Conservation (phyloP, 176 grass and related monocot genomes). For the Triticum timopheevii region DNA sequence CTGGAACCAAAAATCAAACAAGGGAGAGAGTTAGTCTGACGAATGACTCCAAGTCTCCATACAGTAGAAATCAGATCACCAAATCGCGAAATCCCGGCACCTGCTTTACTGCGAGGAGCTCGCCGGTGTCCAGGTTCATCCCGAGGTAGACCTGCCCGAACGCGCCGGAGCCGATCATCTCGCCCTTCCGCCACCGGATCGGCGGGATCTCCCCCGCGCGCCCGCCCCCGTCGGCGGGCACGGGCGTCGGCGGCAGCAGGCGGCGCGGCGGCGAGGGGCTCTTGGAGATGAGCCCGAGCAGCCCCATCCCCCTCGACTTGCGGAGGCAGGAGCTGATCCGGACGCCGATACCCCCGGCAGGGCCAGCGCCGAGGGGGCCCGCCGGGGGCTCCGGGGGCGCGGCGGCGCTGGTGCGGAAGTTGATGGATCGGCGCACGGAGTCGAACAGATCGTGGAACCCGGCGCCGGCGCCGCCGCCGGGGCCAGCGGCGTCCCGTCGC, state of each 20-base stretch:
- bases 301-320: slow-evolving; percentile 74
- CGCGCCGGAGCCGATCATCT: slow-evolving; percentile 81
- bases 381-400: slow-evolving; percentile 28
- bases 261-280: slow-evolving; percentile 56
- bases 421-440: slow-evolving; percentile 83
- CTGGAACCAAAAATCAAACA: slow-evolving; percentile 34
- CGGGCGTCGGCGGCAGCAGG: slow-evolving; percentile 36
- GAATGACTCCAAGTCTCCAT: not conserved
- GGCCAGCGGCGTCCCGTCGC: slow-evolving; percentile 54
- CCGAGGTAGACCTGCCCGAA: slow-evolving; percentile 97
- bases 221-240: not conserved
- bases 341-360: slow-evolving; percentile 41
- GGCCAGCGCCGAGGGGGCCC: slow-evolving; percentile 22
- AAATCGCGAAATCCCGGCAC: slow-evolving; percentile 10
- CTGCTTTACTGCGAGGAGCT: slow-evolving; percentile 95
- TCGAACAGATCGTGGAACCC: slow-evolving; percentile 82
- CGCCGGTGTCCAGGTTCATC: slow-evolving; percentile 98
- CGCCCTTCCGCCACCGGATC: slow-evolving; percentile 91
- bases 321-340: slow-evolving; percentile 73
- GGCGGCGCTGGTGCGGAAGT: slow-evolving; percentile 52
- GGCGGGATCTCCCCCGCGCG: slow-evolving; percentile 46
- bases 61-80: slow-evolving; percentile 4
- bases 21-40: slow-evolving; percentile 1
- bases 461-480: slow-evolving; percentile 36
- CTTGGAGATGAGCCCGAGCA: slow-evolving; percentile 79